phyloP scores from a whole-genome alignment of 2,329 filamentous ascomycete species.

The Gaeumannomyces sp. region DNA sequence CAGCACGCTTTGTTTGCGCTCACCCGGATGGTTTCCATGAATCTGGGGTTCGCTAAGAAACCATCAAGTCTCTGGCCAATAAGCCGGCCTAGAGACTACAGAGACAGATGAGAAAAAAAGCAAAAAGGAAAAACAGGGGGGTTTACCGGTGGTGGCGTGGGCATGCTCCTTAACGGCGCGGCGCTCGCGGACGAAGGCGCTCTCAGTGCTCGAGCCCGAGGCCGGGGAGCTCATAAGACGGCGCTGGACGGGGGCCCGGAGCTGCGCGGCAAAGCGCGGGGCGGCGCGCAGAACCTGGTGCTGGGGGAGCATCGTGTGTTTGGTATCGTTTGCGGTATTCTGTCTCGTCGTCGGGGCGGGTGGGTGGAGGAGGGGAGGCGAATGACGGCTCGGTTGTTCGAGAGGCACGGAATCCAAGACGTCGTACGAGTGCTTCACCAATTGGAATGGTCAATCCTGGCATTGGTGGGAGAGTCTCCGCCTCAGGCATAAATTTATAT shows the following conservation, averaged over 20 bases:
- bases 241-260: conserved; percentile 35
- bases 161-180: conserved; percentile 88
- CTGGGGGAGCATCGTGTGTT: conserved; percentile 54
- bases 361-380: no score
- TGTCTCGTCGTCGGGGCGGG: no score
- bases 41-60: neutral
- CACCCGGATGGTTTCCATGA: no score
- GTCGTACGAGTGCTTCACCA: no score
- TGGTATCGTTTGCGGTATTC: neutral
- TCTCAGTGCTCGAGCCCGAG: conserved; percentile 62
- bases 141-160: conserved; percentile 72
- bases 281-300: conserved; percentile 55
- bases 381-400: no score
- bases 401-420: no score
- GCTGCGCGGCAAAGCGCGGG: conserved; percentile 56
- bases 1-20: neutral
- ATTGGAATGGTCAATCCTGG: no score
- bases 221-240: conserved; percentile 12
- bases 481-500: no score
- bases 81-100: neutral
- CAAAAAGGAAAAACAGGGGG: neutral
- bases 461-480: no score
- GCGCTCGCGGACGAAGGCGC: conserved; percentile 90
- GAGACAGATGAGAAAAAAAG: neutral
- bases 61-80: neutral